These are phyloP conservation scores for Eimeria zaria DNA, from an alignment of 169 alveolate species.

Conservation along the genomic window DNA sequence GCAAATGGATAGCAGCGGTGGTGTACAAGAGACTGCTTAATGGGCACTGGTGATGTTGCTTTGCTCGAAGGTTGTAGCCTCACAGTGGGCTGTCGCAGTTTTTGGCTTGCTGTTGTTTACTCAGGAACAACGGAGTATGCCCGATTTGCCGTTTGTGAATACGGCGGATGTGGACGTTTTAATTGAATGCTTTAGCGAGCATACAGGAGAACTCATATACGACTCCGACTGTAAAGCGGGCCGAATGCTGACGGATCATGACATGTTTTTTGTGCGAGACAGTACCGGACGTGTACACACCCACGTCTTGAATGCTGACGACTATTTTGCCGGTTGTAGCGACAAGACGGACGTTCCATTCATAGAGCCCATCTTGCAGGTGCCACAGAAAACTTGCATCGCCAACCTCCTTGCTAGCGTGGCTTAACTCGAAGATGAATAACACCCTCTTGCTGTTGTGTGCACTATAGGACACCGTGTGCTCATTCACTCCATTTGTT, in stretches of 20 bases:
- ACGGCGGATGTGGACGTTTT: conserved; percentile 43
- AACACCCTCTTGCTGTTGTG: background rate
- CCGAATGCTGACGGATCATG: conserved; percentile 75
- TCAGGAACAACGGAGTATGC: conserved; percentile 56
- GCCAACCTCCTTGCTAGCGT: background rate
- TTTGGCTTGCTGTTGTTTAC: background rate
- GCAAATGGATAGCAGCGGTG: background rate
- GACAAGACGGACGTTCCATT: conserved; percentile 41
- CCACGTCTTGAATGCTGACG: conserved; percentile 73
- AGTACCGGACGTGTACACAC: conserved; percentile 3
- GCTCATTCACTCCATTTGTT: background rate
- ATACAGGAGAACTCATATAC: conserved; percentile 65
- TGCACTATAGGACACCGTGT: background rate
- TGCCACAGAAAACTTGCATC: background rate
- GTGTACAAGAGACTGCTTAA: background rate
- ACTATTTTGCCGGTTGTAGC: conserved; percentile 64
- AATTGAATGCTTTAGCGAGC: conserved; percentile 66
- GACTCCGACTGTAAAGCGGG: conserved; percentile 78
- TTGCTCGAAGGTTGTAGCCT: background rate
- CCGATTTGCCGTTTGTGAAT: conserved; percentile 66
- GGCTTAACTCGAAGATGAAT: background rate
- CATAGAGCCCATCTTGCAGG: conserved; percentile 59
- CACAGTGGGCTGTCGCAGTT: background rate
- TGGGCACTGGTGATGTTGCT: background rate
- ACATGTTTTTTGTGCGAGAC: conserved; percentile 54